Conservation (phyloP, 805 yeast genomes). For the Nakazawaea siamensis region DNA sequence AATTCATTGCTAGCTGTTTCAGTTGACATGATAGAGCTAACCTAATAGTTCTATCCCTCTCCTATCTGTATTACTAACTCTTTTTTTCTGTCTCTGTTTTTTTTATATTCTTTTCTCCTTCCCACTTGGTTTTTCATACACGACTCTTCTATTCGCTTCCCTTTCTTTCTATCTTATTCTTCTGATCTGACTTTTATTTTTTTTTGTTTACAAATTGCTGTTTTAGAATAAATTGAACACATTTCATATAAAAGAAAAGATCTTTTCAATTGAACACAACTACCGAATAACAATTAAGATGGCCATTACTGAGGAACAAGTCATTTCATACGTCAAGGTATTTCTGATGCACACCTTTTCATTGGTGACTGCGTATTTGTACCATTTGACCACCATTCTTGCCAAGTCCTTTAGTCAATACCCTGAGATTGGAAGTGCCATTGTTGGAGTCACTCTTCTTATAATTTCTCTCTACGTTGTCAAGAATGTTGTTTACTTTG, state of each 20-base stretch:
- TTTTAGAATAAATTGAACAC: too few relatives aligned
- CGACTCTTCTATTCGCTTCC: neutral
- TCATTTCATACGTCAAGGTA: conserved; percentile 1
- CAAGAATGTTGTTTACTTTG: conserved; percentile 4
- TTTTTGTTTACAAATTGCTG: too few relatives aligned
- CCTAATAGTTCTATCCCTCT: neutral
- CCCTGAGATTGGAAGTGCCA: conserved; percentile 1
- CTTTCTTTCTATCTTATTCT: neutral
- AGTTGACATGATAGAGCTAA: neutral
- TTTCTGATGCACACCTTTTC: conserved; percentile 1
- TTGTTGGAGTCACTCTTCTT: neutral
- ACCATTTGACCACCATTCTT: conserved; percentile 1
- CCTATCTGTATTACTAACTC: neutral
- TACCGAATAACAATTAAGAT: too few relatives aligned
- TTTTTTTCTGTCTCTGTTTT: neutral
- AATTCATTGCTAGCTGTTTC: neutral
- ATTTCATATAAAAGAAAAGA: too few relatives aligned
- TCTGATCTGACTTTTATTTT: too few relatives aligned
- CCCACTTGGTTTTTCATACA: neutral
- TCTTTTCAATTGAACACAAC: too few relatives aligned
- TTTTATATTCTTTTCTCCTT: too few relatives aligned
- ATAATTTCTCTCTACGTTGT: conserved; percentile 3
- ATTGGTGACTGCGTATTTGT: conserved; percentile 1
- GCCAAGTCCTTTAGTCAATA: conserved; percentile 2
- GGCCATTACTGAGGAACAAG: neutral